Evolutionary conservation across 202 grass and related monocot species (phyloP), one percentile per base, ranked within the genome.

Genomic region (Digitaria exilis): DNA sequence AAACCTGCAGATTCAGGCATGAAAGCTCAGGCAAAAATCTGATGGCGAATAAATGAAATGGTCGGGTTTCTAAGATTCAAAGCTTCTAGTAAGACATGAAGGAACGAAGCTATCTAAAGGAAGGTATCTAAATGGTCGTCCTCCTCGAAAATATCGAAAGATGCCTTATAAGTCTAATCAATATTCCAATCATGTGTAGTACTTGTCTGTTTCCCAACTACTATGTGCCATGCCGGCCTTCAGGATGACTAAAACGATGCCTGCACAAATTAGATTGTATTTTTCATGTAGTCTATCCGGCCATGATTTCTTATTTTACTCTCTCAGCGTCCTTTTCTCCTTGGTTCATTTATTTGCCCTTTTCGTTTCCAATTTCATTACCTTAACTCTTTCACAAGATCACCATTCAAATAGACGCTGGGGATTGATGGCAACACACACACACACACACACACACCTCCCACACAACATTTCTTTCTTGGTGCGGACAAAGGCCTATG

Each of bases 71-170:
- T n/a, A 52, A 52, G 18, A 52, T 18, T 52, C 50, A 52, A n/a
- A n/a, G 51, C 18, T 9, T n/a, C 51, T 54, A n/a, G 50, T 21
- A n/a, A 54, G 17, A n/a, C 1, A n/a, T 55, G 22, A n/a, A 21
- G 2, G 8, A n/a, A n/a, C n/a, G n/a, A 55, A 55, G 8, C 6
- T 55, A 54, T 9, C 51, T 9, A 66, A 66, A 14, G n/a, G n/a
- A n/a, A n/a, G 9, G 39, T 41, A 18, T 1, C 64, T 41, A n/a
- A n/a, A n/a, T n/a, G n/a, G n/a, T n/a, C n/a, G n/a, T n/a, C 29
- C 59, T 66, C 37, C 64, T 66, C 41, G 44, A 65, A 45, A 64
- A 63, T n/a, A 59, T 74, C 52, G n/a, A 55, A n/a, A n/a, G n/a
- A 65, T 74, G 32, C 80, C 57, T 41, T 82, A 29, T 29, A 51